Evolutionary conservation across 352 stramenopile species (phyloP).

Genomic region (Globisporangium cylindrosporum): DNA sequence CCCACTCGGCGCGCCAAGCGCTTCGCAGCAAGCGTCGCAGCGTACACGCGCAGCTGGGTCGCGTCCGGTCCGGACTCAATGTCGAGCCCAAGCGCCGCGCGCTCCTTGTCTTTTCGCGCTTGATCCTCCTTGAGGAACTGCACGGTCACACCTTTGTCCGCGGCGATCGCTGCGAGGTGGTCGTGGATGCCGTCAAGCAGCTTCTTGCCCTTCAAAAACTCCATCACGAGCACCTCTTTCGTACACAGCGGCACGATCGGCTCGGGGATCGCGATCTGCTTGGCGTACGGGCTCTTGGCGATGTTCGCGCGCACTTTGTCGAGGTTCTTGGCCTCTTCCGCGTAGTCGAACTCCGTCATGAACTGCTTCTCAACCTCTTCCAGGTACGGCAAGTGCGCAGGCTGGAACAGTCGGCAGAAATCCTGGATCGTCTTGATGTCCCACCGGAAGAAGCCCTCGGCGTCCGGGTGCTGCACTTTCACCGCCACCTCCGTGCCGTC

Average conservation of each 20-base stretch:
- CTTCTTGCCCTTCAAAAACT: constrained; percentile 89
- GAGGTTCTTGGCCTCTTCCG: constrained; percentile 90
- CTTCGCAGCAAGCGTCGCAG: constrained; percentile 40
- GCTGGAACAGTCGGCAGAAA: constrained; percentile 94
- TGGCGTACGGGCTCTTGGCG: constrained; percentile 65
- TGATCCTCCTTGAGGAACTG: constrained; percentile 83
- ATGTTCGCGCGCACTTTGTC: constrained; percentile 89
- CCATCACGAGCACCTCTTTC: constrained; percentile 95
- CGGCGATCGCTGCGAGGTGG: constrained; percentile 88
- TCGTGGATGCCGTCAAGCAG: constrained; percentile 87
- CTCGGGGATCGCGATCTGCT: constrained; percentile 77
- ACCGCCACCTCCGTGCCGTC: constrained; percentile 78
- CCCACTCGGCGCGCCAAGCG: constrained; percentile 33
- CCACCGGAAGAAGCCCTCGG: constrained; percentile 92
- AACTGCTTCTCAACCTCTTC: constrained; percentile 97
- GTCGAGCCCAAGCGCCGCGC: constrained; percentile 54
- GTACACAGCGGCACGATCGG: constrained; percentile 89
- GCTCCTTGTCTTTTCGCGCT: constrained; percentile 62
- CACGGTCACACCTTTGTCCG: constrained; percentile 81
- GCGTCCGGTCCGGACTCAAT: constrained; percentile 72
- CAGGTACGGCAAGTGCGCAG: constrained; percentile 90
- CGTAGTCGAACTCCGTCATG: constrained; percentile 98
- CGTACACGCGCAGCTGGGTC: constrained; percentile 53
- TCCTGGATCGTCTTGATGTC: constrained; percentile 96
- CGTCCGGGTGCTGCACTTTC: constrained; percentile 93